phyloP scores from a whole-genome alignment of 306 rosid genomes.

The Acacia melanoxylon region DNA sequence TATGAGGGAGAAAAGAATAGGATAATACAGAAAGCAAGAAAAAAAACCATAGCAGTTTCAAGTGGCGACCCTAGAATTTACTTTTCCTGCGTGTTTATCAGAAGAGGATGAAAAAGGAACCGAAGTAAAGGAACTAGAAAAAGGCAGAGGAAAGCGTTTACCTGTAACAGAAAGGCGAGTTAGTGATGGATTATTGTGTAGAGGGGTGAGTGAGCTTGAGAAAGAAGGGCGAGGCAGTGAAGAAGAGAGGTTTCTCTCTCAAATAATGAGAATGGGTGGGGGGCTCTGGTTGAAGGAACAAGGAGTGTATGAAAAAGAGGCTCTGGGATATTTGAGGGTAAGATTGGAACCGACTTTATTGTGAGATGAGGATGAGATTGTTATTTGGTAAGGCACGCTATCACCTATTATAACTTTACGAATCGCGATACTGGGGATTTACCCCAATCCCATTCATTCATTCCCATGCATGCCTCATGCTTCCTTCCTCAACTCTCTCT shows the following conservation, averaged over 20 bases:
- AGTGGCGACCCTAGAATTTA: background rate
- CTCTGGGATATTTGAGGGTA: background rate
- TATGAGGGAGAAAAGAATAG: background rate
- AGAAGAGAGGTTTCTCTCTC: background rate
- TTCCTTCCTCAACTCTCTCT: background rate
- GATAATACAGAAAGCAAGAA: background rate
- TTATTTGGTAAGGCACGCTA: background rate
- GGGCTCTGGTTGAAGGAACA: background rate
- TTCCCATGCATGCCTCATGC: constrained; percentile 3
- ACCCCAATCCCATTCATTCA: background rate
- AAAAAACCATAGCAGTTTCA: background rate
- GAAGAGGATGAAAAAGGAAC: background rate
- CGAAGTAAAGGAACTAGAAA: background rate
- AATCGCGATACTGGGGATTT: constrained; percentile 6
- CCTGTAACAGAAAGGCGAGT: background rate
- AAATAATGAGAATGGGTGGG: background rate
- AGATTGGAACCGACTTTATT: background rate
- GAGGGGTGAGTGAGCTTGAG: background rate
- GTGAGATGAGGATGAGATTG: background rate
- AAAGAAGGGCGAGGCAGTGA: background rate
- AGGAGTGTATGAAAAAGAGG: background rate
- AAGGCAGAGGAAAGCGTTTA: background rate
- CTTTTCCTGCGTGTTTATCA: background rate
- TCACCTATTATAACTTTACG: constrained; percentile 3
- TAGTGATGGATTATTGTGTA: no score